phyloP scores from a whole-genome alignment of 306 rosid species.

The Hippophae gyantsensis region DNA sequence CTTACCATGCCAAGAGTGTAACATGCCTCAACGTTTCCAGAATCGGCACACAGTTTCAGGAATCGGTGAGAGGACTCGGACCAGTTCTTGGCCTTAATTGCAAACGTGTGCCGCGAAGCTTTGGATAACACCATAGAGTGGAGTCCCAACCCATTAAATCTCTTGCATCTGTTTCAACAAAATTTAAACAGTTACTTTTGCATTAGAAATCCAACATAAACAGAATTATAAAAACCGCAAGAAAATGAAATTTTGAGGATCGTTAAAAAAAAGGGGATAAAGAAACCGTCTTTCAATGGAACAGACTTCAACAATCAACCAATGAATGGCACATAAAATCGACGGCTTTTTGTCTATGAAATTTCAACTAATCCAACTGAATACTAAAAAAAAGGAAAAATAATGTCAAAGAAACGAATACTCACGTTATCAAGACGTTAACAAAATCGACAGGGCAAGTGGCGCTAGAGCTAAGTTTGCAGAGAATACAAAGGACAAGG shows the following conservation, averaged over 20 bases:
- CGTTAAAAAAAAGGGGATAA: too few relatives aligned
- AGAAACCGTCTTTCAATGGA: too few relatives aligned
- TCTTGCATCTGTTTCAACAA: conserved; percentile 53
- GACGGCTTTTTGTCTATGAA: too few relatives aligned
- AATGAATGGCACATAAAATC: too few relatives aligned
- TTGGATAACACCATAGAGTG: conserved; percentile 44
- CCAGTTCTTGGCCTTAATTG: conserved; percentile 57
- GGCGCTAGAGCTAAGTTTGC: conserved; percentile 52
- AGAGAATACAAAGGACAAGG: conserved; percentile 55
- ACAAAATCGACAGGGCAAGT: conserved; percentile 54
- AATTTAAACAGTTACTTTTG: conserved; percentile 9
- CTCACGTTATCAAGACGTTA: conserved; percentile 65
- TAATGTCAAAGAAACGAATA: not conserved
- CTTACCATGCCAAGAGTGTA: conserved; percentile 89
- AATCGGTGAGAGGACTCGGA: conserved; percentile 67
- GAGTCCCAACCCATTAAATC: conserved; percentile 52
- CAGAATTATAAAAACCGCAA: conserved; percentile 2
- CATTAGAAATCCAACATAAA: conserved; percentile 6
- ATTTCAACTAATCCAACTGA: too few relatives aligned
- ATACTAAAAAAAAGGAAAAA: too few relatives aligned
- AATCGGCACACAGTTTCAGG: conserved; percentile 65
- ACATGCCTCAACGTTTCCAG: conserved; percentile 86
- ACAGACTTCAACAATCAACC: too few relatives aligned
- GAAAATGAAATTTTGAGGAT: not conserved
- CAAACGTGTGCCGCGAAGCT: conserved; percentile 47